A percentile compares a stretch with the other conserved stretches of the same genome.
Conservation (phyloP, 352 stramenopile genomes). For the Phytophthora foliorum region DNA sequence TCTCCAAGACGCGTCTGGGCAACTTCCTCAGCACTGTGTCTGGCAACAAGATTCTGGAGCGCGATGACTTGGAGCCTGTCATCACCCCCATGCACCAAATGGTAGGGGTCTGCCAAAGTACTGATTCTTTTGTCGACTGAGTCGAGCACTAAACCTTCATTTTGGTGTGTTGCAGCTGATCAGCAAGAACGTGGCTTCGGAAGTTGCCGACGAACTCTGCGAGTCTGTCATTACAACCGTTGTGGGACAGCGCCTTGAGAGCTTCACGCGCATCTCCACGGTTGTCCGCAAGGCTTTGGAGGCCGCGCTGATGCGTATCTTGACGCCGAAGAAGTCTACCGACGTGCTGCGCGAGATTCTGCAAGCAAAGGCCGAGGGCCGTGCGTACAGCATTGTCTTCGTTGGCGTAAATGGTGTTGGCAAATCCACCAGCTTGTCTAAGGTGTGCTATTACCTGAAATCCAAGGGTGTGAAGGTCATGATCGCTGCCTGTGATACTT, state of each 20-base stretch:
- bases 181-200: conserved; percentile 97
- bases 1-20: conserved; percentile 81
- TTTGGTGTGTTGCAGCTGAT: conserved; percentile 79
- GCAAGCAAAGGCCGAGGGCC: conserved; percentile 83
- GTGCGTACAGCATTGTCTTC: conserved; percentile 98
- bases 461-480: conserved; percentile 96
- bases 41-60: conserved; percentile 94
- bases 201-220: conserved; percentile 96
- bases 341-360: conserved; percentile 97
- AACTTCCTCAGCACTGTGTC: conserved; percentile 88
- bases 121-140: background rate
- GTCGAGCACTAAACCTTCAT: background rate
- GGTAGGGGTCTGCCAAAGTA: conserved; percentile 41
- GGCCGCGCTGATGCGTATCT: conserved; percentile 93
- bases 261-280: conserved; percentile 92
- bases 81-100: conserved; percentile 95
- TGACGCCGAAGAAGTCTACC: conserved; percentile 96
- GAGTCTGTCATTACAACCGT: conserved; percentile 95
- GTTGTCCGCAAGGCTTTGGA: conserved; percentile 97
- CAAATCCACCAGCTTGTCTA: conserved; percentile 99
- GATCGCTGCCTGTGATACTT: conserved; percentile 99
- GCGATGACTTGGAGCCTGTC: conserved; percentile 93
- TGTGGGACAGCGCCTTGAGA: conserved; percentile 95
- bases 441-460: conserved; percentile 99
- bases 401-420: conserved; percentile 99